These are phyloP conservation scores for Diplodia intermedia DNA, from an alignment of 2,329 filamentous ascomycete genomes.

Conservation along the genomic window DNA sequence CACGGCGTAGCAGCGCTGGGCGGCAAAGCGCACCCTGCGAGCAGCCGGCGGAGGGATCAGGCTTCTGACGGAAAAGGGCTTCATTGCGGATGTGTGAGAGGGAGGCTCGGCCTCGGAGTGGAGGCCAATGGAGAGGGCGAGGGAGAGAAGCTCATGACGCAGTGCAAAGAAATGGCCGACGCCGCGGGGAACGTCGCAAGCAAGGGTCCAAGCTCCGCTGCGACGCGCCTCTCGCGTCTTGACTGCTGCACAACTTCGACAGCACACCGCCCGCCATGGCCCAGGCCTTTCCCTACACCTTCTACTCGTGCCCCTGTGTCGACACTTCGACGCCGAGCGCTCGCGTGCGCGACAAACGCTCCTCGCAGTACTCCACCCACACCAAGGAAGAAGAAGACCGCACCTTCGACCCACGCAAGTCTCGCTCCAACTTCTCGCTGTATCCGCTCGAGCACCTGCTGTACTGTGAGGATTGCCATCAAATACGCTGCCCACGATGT, in stretches of 20 bases:
- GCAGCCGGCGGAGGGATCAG: conserved; percentile 44
- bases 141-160: conserved; percentile 20
- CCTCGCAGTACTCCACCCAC: conserved; percentile 44
- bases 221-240: conserved; percentile 16
- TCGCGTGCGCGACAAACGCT: conserved; percentile 45
- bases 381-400: conserved; percentile 70
- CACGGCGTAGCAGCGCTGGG: conserved; percentile 68
- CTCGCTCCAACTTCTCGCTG: conserved; percentile 87
- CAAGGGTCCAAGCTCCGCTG: conserved; percentile 29
- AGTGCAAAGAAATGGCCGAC: conserved; percentile 18
- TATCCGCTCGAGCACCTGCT: conserved; percentile 93
- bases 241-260: neutral
- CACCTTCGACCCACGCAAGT: conserved; percentile 84
- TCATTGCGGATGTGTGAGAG: conserved; percentile 39
- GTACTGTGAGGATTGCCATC: conserved; percentile 97
- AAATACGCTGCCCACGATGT: conserved; percentile 92
- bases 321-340: conserved; percentile 45
- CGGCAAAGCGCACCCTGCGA: conserved; percentile 39
- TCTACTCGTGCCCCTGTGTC: conserved; percentile 70
- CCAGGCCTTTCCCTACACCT: conserved; percentile 67
- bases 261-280: conserved; percentile 52
- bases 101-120: conserved; percentile 19
- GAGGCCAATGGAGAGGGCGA: conserved; percentile 18
- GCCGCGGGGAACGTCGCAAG: conserved; percentile 1
- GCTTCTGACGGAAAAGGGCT: conserved; percentile 43